These are phyloP conservation scores for Lichtheimia hyalospora DNA, from an alignment of 371 early-diverging fungal species.

Conservation along the genomic window DNA sequence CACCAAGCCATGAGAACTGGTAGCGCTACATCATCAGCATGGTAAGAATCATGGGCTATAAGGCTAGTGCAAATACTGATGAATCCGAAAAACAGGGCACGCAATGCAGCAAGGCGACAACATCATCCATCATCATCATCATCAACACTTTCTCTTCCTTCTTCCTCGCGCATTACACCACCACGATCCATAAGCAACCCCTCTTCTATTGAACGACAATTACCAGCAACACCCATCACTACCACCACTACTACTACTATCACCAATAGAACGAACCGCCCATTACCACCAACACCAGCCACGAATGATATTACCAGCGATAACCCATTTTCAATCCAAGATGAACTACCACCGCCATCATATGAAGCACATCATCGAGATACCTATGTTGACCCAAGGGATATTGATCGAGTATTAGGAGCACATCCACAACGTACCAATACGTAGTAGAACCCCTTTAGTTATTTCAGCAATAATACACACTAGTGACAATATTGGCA, in stretches of 20 bases:
- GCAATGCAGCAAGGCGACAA: neutral
- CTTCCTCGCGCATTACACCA: neutral
- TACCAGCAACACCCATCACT: neutral
- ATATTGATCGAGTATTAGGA: slow-evolving; percentile 6
- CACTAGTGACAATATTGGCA: neutral
- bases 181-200: neutral
- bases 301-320: neutral
- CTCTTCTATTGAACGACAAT: too few relatives aligned
- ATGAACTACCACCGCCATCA: slow-evolving; percentile 13
- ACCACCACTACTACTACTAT: neutral
- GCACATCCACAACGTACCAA: neutral
- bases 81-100: neutral
- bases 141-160: neutral
- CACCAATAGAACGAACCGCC: neutral
- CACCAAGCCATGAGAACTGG: too few relatives aligned
- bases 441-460: neutral
- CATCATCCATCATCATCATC: neutral
- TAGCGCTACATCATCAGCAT: too few relatives aligned
- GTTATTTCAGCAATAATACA: neutral
- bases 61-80: too few relatives aligned
- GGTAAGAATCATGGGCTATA: too few relatives aligned
- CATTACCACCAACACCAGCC: neutral
- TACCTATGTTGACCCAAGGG: slow-evolving; percentile 14
- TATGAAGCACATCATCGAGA: slow-evolving; percentile 17
- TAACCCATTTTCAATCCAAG: neutral